phyloP scores from a whole-genome alignment of 306 rosid species.

The Citrullus amarus region DNA sequence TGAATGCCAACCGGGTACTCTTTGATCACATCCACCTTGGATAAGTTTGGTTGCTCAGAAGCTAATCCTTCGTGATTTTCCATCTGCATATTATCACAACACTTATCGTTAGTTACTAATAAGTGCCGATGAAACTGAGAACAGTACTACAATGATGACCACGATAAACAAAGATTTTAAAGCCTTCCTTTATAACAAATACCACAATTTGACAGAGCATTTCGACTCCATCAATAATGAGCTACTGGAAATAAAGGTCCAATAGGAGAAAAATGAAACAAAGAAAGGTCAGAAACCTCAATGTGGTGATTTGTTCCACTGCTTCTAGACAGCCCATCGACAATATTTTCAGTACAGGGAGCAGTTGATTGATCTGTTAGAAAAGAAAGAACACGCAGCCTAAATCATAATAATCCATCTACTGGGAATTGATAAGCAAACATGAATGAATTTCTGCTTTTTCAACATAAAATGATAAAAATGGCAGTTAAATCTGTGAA shows the following conservation, averaged over 20 bases:
- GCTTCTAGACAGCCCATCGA: constrained; percentile 12
- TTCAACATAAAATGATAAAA: background rate
- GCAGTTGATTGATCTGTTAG: constrained; percentile 28
- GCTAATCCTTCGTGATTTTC: constrained; percentile 30
- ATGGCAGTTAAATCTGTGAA: too few relatives aligned
- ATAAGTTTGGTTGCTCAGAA: constrained; percentile 15
- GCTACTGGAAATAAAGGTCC: background rate
- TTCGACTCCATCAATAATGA: background rate
- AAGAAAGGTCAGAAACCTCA: constrained; percentile 31
- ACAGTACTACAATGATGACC: background rate
- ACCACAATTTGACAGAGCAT: background rate
- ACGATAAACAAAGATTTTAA: background rate
- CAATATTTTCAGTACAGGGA: constrained; percentile 20
- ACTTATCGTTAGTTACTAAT: background rate
- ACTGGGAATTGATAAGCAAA: background rate
- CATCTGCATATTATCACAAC: constrained; percentile 26
- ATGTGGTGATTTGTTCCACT: constrained; percentile 22
- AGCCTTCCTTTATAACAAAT: background rate
- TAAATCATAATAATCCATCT: background rate
- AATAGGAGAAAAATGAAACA: background rate
- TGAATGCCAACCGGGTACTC: constrained; percentile 3
- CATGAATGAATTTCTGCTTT: background rate
- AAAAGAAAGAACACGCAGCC: constrained; percentile 5
- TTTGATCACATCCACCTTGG: constrained; percentile 14
- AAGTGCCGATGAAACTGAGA: background rate